These are phyloP conservation scores for Medakamo hakoo DNA, from an alignment of 139 green algal species.

Conservation along the genomic window DNA sequence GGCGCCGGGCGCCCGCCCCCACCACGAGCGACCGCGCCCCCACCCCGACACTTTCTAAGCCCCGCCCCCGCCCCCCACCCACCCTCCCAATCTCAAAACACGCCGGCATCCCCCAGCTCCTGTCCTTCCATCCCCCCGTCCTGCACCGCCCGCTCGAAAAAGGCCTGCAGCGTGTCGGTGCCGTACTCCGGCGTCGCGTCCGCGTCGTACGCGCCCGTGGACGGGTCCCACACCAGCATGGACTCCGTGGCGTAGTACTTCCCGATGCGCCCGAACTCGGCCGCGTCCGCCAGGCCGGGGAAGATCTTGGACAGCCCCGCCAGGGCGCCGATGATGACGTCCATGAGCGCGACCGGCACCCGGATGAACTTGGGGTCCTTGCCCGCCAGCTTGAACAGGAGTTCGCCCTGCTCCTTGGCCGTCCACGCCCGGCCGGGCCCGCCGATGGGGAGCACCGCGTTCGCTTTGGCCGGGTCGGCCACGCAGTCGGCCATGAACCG, in stretches of 20 bases:
- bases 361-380: conserved; percentile 68
- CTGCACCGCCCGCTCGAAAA: conserved; percentile 56
- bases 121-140: conserved; percentile 66
- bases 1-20: too few species aligned
- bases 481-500: conserved; percentile 85
- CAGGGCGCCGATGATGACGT: conserved; percentile 83
- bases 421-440: conserved; percentile 76
- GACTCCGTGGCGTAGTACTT: conserved; percentile 94
- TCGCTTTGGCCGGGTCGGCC: conserved; percentile 25
- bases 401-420: conserved; percentile 74
- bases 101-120: conserved; percentile 82
- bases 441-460: conserved; percentile 86
- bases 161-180: conserved; percentile 83
- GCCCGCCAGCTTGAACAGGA: conserved; percentile 79
- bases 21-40: too few species aligned
- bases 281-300: conserved; percentile 51
- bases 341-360: conserved; percentile 89
- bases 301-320: conserved; percentile 72
- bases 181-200: conserved; percentile 84
- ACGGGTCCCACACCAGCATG: conserved; percentile 87
- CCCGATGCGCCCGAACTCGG: conserved; percentile 88
- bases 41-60: not conserved
- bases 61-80: not conserved
- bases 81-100: conserved; percentile 37
- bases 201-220: conserved; percentile 49